Conservation (phyloP, 163 green algal species). For the Trebouxia gelatinosa region DNA sequence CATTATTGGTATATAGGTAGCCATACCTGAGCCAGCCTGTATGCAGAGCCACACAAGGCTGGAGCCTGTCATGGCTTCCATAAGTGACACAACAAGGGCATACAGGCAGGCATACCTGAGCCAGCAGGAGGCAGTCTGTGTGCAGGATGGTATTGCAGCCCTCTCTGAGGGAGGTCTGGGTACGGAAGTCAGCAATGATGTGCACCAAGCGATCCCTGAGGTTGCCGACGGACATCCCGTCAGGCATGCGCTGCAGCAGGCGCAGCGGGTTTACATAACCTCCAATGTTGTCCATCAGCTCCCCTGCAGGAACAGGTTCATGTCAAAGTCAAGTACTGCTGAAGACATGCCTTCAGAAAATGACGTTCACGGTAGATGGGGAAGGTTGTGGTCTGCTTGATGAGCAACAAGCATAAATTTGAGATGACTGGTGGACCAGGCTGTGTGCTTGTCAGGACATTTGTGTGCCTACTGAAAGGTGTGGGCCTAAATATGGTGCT, state of each 20-base stretch:
- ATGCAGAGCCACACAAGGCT: not conserved
- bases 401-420: too few species aligned
- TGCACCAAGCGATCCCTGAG: constrained; percentile 76
- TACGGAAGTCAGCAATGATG: constrained; percentile 87
- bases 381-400: too few species aligned
- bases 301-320: too few species aligned
- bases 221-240: constrained; percentile 69
- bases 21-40: not conserved
- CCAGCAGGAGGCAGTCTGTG: constrained; percentile 59
- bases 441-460: too few species aligned
- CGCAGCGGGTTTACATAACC: constrained; percentile 84
- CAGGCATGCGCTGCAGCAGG: constrained; percentile 80
- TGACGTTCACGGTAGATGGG: too few species aligned
- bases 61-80: not conserved
- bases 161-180: constrained; percentile 72
- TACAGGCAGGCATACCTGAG: constrained; percentile 30
- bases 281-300: constrained; percentile 87
- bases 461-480: too few species aligned
- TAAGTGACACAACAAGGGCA: not conserved
- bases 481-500: too few species aligned
- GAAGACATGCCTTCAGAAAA: too few species aligned
- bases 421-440: too few species aligned
- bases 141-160: constrained; percentile 88
- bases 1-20: too few species aligned
- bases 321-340: too few species aligned